Conservation (phyloP, 192 early-diverging fungal genomes). For the Geranomyces michiganensis region DNA sequence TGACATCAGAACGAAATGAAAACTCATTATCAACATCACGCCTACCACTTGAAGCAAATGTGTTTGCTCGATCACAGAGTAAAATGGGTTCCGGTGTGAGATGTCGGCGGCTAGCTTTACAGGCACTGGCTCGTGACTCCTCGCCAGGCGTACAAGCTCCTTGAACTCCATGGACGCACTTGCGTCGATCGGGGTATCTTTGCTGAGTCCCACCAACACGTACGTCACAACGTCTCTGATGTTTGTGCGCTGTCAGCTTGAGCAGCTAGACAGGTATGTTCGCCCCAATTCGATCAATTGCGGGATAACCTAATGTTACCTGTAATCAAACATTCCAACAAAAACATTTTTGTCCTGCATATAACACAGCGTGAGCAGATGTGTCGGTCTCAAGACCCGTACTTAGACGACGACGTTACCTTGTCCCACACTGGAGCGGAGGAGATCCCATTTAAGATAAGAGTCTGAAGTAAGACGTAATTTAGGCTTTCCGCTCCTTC, state of each 20-base stretch:
- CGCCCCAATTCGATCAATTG: neutral
- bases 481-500: neutral
- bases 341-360: slow-evolving; percentile 52
- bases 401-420: neutral
- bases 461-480: slow-evolving; percentile 15
- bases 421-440: slow-evolving; percentile 79
- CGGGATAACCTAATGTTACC: neutral
- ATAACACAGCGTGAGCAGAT: neutral
- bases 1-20: neutral
- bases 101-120: slow-evolving; percentile 72
- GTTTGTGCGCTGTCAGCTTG: neutral
- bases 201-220: slow-evolving; percentile 67
- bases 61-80: slow-evolving; percentile 76
- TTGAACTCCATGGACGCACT: slow-evolving; percentile 54
- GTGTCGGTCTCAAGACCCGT: neutral
- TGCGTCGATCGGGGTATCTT: slow-evolving; percentile 44
- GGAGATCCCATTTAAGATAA: slow-evolving; percentile 75
- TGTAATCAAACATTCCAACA: slow-evolving; percentile 85
- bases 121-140: slow-evolving; percentile 55
- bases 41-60: slow-evolving; percentile 67
- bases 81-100: slow-evolving; percentile 83
- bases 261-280: too few species aligned
- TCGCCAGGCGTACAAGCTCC: slow-evolving; percentile 57
- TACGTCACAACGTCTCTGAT: slow-evolving; percentile 76
- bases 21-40: neutral